A percentile compares a stretch with the other conserved stretches of the same genome.
Conservation (phyloP, 1,284 basidiomycete species). For the Cutaneotrichosporon cavernicola region DNA sequence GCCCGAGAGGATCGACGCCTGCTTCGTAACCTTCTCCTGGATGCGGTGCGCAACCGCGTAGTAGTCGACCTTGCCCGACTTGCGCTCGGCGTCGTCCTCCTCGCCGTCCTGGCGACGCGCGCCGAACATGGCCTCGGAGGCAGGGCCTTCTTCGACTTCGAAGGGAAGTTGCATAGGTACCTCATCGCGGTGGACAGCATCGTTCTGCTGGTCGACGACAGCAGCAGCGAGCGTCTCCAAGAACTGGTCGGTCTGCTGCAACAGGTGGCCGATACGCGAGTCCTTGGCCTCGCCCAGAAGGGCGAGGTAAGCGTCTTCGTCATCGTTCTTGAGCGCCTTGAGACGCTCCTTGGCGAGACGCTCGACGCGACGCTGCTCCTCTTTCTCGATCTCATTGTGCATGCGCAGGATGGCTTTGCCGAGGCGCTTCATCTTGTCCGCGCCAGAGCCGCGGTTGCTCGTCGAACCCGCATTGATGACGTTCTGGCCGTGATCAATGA, state of each 20-base stretch:
- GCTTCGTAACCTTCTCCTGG: constrained; percentile 80
- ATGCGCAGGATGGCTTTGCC: constrained; percentile 55
- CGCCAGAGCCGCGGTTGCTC: constrained; percentile 45
- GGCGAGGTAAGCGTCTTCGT: constrained; percentile 99
- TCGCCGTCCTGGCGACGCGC: constrained; percentile 69
- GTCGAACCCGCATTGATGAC: constrained; percentile 60
- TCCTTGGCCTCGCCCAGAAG: constrained; percentile 99
- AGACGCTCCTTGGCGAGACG: constrained; percentile 96
- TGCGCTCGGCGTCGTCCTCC: constrained; percentile 56
- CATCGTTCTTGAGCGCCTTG: constrained; percentile 94
- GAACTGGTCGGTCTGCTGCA: constrained; percentile 92
- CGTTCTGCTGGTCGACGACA: constrained; percentile 89
- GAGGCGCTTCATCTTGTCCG: constrained; percentile 51
- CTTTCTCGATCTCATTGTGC: constrained; percentile 58
- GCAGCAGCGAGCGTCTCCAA: constrained; percentile 93
- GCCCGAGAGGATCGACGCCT: constrained; percentile 78
- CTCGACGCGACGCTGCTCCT: constrained; percentile 72
- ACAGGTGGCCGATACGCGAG: constrained; percentile 94
- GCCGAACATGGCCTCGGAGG: constrained; percentile 86
- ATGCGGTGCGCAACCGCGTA: constrained; percentile 94
- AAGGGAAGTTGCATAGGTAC: constrained; percentile 38
- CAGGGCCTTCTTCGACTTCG: constrained; percentile 66
- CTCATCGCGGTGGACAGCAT: constrained; percentile 57
- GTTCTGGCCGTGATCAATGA: constrained; percentile 80
- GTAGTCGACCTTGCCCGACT: constrained; percentile 85